Percentiles rank a stretch among this genome's conserved stretches.
These are phyloP conservation scores for Hapsidospora chrysogenum DNA, from an alignment of 495 filamentous ascomycete species.

Conservation along the genomic window DNA sequence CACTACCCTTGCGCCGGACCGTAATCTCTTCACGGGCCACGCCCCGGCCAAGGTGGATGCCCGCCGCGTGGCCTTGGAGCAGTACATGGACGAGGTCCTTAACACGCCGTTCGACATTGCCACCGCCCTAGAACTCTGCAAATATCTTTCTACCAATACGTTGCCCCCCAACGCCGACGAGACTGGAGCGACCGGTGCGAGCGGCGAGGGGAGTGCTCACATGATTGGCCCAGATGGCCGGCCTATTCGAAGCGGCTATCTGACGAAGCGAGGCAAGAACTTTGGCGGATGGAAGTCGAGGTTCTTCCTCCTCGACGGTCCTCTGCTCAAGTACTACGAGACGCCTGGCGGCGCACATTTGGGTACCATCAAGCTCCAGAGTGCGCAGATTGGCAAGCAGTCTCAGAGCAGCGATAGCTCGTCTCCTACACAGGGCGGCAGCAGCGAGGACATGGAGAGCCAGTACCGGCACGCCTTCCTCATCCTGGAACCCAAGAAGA, in stretches of 20 bases:
- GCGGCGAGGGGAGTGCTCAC: conserved; percentile 19
- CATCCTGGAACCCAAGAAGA: conserved; percentile 87
- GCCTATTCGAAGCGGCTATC: conserved; percentile 71
- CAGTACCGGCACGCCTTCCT: conserved; percentile 95
- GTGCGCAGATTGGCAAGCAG: conserved; percentile 89
- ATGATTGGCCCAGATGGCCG: conserved; percentile 42
- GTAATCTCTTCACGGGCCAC: conserved; percentile 76
- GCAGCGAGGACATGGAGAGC: conserved; percentile 65
- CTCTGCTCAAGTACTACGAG: conserved; percentile 83
- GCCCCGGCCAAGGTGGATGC: conserved; percentile 90
- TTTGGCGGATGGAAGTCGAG: conserved; percentile 98
- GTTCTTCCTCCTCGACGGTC: conserved; percentile 84
- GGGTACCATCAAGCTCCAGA: conserved; percentile 81
- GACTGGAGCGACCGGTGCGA: conserved; percentile 24
- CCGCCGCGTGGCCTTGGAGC: conserved; percentile 61
- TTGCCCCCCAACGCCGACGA: conserved; percentile 63
- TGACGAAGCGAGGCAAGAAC: conserved; percentile 94
- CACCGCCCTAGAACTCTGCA: conserved; percentile 69
- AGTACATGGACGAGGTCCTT: conserved; percentile 69
- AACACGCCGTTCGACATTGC: conserved; percentile 65
- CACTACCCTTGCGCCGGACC: conserved; percentile 59
- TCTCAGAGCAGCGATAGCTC: conserved; percentile 42
- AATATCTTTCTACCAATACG: conserved; percentile 74
- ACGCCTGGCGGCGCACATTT: conserved; percentile 72
- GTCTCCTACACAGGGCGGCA: conserved; percentile 39